Conservation (phyloP, 2,329 filamentous ascomycete species). For the Pestalotiopsis sp. region DNA sequence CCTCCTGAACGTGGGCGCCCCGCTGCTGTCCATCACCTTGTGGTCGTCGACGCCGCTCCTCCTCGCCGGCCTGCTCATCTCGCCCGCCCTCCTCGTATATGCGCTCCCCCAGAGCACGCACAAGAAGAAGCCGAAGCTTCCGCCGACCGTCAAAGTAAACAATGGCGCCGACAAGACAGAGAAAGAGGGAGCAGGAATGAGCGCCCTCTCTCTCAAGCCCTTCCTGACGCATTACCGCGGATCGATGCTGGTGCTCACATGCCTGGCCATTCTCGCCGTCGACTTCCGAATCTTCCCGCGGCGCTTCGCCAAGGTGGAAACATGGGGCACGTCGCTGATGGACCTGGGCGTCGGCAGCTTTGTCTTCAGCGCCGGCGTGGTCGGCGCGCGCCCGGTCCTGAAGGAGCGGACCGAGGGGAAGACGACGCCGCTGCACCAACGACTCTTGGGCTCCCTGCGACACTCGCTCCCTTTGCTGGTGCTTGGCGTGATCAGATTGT, state of each 20-base stretch:
- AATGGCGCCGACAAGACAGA: constrained; percentile 11
- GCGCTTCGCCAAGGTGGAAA: constrained; percentile 96
- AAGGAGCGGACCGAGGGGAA: constrained; percentile 63
- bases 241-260: constrained; percentile 88
- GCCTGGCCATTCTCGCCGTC: constrained; percentile 90
- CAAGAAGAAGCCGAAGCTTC: constrained; percentile 52
- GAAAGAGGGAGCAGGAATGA: constrained; percentile 30
- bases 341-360: constrained; percentile 97
- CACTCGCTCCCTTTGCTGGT: constrained; percentile 82
- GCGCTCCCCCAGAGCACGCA: constrained; percentile 47
- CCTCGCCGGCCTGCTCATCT: constrained; percentile 72
- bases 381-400: constrained; percentile 81
- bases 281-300: constrained; percentile 93
- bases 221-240: constrained; percentile 93
- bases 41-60: constrained; percentile 77
- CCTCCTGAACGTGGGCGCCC: constrained; percentile 79
- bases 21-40: constrained; percentile 83
- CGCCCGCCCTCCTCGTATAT: constrained; percentile 68
- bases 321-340: constrained; percentile 99
- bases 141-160: constrained; percentile 31
- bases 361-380: constrained; percentile 89
- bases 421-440: constrained; percentile 50
- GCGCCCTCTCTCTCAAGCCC: constrained; percentile 76
- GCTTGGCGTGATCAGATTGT: constrained; percentile 78
- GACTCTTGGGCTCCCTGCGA: constrained; percentile 68